These are phyloP conservation scores for Saturnispora hagleri DNA, from an alignment of 805 yeast genomes.

Conservation along the genomic window DNA sequence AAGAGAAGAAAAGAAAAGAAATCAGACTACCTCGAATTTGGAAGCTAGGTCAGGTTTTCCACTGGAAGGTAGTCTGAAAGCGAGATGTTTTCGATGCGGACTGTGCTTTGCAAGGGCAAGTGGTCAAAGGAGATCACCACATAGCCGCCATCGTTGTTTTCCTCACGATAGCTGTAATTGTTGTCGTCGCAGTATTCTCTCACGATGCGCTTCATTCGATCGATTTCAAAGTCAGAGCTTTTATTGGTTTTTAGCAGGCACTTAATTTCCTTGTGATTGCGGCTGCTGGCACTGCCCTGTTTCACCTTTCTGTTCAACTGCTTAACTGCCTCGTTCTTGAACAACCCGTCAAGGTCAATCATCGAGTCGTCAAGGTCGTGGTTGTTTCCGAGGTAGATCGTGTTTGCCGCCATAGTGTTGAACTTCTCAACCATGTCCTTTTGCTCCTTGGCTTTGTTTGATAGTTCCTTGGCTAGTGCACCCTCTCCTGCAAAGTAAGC, in stretches of 20 bases:
- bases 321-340: constrained; percentile 68
- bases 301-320: neutral
- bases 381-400: constrained; percentile 79
- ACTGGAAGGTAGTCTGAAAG: neutral
- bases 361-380: constrained; percentile 77
- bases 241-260: constrained; percentile 2
- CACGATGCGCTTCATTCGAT: constrained; percentile 5
- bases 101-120: neutral
- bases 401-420: constrained; percentile 80
- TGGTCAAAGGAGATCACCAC: neutral
- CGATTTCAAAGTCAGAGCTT: neutral
- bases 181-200: neutral
- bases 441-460: constrained; percentile 57
- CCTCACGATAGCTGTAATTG: neutral
- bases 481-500: constrained; percentile 75
- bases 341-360: constrained; percentile 88
- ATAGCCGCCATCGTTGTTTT: neutral
- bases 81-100: neutral
- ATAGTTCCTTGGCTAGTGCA: constrained; percentile 59
- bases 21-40: neutral
- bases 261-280: neutral
- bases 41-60: neutral
- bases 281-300: neutral
- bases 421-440: constrained; percentile 52
- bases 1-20: neutral